Percentiles rank a stretch among this genome's conserved stretches.
These are phyloP conservation scores for Anthostomella pinea DNA, from an alignment of 2,329 filamentous ascomycete genomes.

Conservation along the genomic window DNA sequence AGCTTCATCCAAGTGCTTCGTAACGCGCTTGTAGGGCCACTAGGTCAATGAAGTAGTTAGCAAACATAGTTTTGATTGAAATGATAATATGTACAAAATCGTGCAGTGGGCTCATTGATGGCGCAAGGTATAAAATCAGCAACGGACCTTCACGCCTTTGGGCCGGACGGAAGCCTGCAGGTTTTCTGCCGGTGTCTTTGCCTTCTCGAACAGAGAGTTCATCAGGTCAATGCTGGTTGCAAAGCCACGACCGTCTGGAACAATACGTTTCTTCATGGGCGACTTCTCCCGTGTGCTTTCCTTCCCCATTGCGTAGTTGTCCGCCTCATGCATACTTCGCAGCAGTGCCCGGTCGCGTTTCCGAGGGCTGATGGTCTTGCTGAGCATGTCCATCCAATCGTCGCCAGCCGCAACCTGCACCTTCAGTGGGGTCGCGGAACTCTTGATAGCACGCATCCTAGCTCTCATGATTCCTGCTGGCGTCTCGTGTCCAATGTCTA, in stretches of 20 bases:
- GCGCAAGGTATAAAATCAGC: conserved; percentile 31
- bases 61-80: conserved; percentile 34
- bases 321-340: conserved; percentile 58
- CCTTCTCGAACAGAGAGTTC: conserved; percentile 85
- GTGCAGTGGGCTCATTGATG: too few species aligned
- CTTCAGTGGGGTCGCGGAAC: conserved; percentile 55
- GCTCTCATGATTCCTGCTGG: conserved; percentile 63
- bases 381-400: conserved; percentile 91
- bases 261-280: conserved; percentile 34
- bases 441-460: conserved; percentile 61
- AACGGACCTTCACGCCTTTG: conserved; percentile 85
- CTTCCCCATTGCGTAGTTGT: conserved; percentile 46
- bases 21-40: conserved; percentile 87
- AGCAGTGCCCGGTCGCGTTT: conserved; percentile 84
- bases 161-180: conserved; percentile 49
- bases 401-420: conserved; percentile 66
- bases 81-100: conserved; percentile 25
- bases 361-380: conserved; percentile 88
- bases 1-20: conserved; percentile 57
- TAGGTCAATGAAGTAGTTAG: conserved; percentile 53
- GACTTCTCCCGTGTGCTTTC: conserved; percentile 27
- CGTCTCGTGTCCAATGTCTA: conserved; percentile 46
- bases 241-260: conserved; percentile 62
- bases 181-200: conserved; percentile 56
- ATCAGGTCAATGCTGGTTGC: conserved; percentile 91